These are phyloP conservation scores for Choiromyces venosus DNA, from an alignment of 495 filamentous ascomycete species.

Conservation along the genomic window DNA sequence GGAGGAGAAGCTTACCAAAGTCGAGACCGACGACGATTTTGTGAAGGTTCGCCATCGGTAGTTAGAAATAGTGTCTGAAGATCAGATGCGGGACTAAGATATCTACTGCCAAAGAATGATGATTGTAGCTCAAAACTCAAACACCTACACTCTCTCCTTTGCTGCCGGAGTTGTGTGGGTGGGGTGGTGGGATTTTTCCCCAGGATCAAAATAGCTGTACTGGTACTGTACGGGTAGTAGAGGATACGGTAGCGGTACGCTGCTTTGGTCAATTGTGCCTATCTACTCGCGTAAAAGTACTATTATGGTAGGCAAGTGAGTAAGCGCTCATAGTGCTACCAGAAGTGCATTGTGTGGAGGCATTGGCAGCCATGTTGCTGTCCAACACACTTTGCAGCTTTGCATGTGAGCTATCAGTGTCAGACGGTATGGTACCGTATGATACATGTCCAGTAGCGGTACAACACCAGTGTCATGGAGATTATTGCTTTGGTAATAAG, in stretches of 20 bases:
- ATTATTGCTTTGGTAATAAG: background rate
- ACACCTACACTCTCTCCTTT: background rate
- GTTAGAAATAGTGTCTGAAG: background rate
- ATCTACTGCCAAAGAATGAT: background rate
- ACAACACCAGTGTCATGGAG: background rate
- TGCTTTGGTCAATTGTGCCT: background rate
- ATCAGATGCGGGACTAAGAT: background rate
- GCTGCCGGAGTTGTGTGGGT: background rate
- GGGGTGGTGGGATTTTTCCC: background rate
- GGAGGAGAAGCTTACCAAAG: conserved; percentile 6
- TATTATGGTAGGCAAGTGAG: background rate
- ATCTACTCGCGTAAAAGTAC: background rate
- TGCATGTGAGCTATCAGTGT: background rate
- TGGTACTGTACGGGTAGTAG: too few relatives aligned
- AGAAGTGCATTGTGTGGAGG: background rate
- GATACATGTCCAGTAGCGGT: background rate
- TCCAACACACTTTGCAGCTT: background rate
- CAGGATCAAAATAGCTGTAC: background rate
- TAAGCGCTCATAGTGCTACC: background rate
- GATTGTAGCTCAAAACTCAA: background rate
- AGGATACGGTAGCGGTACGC: background rate
- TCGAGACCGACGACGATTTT: conserved; percentile 16
- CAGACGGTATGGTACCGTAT: background rate
- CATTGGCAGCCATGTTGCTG: background rate
- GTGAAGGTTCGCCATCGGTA: conserved; percentile 4